Evolutionary conservation across 192 early-diverging fungal genomes (phyloP), one percentile per base, ranked within the genome.

Genomic region (Geosiphon pyriformis): DNA sequence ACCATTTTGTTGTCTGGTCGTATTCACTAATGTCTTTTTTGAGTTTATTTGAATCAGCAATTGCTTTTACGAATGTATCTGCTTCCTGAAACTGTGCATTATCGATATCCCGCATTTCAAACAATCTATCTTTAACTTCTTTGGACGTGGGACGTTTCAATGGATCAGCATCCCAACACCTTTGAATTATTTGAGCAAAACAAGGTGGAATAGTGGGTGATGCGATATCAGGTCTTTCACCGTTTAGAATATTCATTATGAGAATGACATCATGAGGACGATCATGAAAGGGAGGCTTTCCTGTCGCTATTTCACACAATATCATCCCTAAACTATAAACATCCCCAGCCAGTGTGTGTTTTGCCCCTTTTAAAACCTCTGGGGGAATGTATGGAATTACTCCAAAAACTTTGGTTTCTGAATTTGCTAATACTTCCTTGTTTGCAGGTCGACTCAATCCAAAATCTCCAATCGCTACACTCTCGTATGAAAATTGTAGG

Each of bases 271-370:
- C 53, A 55, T 55, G 53, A 20, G 53, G 18, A 20, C 53, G 20
- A 55, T 55, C 23, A 55, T 12, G 11, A 23, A 55, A 55, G 12
- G 53, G 18, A 12, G 18, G 20, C 23, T 55, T 11, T 10, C 27
- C 53, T 27, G 53, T 55, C 22, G 53, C 53, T 12, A 55, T 20
- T 55, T 27, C 53, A 12, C 53, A 55, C 53, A 55, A 20, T 23
- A 55, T 27, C 12, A 55, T 20, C 12, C 53, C 53, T 20, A 55
- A 20, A 29, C 18, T 20, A 29, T 55, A 55, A 12, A 55, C 23
- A 55, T 55, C 23, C 23, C 18, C 53, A 20, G 53, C 53, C 11
- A 10, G 22, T 55, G 53, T 55, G 12, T 20, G 12, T 55, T 12
- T 12, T 55, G 12, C 18, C 12, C 53, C 18, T 27, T 29, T 11